A percentile compares a stretch with the other conserved stretches of the same genome.
phyloP scores from a whole-genome alignment of 305 asterid species.

The Solanum chacoense region DNA sequence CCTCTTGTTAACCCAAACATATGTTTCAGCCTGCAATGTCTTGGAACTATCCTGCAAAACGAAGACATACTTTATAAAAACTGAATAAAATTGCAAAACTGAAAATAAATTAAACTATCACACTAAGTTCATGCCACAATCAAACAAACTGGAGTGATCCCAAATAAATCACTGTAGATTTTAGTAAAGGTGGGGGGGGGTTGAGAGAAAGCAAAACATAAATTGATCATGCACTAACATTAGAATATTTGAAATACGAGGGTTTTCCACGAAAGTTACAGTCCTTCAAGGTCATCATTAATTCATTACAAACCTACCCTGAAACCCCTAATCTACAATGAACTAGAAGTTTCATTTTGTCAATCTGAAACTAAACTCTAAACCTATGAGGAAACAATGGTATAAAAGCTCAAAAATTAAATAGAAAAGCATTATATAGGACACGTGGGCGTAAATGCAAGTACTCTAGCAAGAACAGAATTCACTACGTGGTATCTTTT shows the following conservation, averaged over 20 bases:
- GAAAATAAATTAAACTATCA: neutral
- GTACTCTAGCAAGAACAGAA: neutral
- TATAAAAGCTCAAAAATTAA: neutral
- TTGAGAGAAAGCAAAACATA: neutral
- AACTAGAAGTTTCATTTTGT: neutral
- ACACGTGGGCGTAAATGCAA: neutral
- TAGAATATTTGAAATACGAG: neutral
- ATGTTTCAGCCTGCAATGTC: conserved; percentile 45
- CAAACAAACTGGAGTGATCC: neutral
- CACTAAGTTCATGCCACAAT: neutral
- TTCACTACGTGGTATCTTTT: neutral
- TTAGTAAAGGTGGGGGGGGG: neutral
- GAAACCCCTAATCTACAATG: neutral
- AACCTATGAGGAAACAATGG: neutral
- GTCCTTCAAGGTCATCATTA: neutral
- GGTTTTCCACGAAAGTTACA: neutral
- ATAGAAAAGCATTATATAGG: neutral
- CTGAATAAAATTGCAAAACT: neutral
- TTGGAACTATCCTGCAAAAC: conserved; percentile 54
- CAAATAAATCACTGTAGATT: neutral
- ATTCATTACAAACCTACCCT: neutral
- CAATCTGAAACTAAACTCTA: neutral
- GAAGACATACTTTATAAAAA: neutral
- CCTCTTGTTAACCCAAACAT: conserved; percentile 57
- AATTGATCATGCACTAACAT: neutral